Percentiles rank a stretch among this genome's conserved stretches.
Conservation (phyloP, 768 basidiomycete genomes). For the Auriscalpium vulgare region DNA sequence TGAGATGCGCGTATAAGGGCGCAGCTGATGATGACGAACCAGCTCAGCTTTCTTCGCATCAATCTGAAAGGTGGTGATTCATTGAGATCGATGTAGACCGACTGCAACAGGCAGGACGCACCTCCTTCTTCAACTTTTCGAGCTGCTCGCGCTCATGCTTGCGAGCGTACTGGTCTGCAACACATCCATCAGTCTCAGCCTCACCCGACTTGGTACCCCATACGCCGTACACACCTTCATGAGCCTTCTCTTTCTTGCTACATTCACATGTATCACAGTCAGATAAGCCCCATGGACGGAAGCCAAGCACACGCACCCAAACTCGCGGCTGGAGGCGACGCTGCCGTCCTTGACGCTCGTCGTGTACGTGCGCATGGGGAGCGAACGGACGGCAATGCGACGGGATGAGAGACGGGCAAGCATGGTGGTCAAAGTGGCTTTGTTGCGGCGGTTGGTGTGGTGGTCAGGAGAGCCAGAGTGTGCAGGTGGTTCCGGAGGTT, state of each 20-base stretch:
- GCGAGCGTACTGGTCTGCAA: slow-evolving; percentile 55
- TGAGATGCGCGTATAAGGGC: background rate
- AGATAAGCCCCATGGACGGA: slow-evolving; percentile 8
- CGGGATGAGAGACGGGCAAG: slow-evolving; percentile 33
- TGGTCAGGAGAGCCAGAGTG: too few species aligned
- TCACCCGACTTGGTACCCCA: background rate
- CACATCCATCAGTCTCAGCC: slow-evolving; percentile 3
- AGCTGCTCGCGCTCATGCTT: slow-evolving; percentile 50
- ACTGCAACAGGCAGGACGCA: slow-evolving; percentile 20
- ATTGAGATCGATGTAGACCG: background rate
- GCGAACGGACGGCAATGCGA: slow-evolving; percentile 31
- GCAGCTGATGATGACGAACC: slow-evolving; percentile 13
- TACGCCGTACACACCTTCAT: slow-evolving; percentile 40
- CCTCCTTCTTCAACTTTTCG: slow-evolving; percentile 50
- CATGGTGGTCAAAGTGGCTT: too few species aligned
- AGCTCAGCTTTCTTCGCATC: slow-evolving; percentile 26
- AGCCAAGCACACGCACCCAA: slow-evolving; percentile 38
- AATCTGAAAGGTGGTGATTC: slow-evolving; percentile 15
- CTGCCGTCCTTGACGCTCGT: slow-evolving; percentile 44
- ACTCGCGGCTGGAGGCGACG: slow-evolving; percentile 54
- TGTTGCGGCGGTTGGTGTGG: too few species aligned
- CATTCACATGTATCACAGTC: slow-evolving; percentile 5
- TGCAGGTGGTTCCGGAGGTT: too few species aligned
- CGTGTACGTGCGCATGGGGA: slow-evolving; percentile 25
- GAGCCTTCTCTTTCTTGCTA: slow-evolving; percentile 69